Evolutionary conservation across 2,329 filamentous ascomycete species (phyloP).

Genomic region (Colletotrichum truncatum): DNA sequence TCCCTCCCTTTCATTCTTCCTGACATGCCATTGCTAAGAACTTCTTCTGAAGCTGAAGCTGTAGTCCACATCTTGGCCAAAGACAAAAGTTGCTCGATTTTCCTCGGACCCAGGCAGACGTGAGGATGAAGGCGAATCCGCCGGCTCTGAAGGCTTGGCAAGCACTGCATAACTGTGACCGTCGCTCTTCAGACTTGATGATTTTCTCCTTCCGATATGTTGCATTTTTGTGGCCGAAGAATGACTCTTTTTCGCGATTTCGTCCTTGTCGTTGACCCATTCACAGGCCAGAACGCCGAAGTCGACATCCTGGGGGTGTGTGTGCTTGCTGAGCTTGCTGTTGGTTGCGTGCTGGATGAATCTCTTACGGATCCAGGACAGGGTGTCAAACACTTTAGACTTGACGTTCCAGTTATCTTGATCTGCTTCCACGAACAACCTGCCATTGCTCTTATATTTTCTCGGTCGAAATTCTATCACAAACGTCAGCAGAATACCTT

Average conservation of each 20-base stretch:
- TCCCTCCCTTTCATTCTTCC: neutral
- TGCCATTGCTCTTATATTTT: constrained; percentile 37
- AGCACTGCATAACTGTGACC: neutral
- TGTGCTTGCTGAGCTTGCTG: constrained; percentile 42
- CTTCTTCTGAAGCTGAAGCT: neutral
- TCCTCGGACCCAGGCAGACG: neutral
- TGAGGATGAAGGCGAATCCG: neutral
- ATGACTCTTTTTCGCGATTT: neutral
- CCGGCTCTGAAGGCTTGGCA: neutral
- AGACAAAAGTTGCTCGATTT: neutral
- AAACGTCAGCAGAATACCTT: no score
- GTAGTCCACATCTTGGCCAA: neutral
- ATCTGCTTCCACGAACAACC: constrained; percentile 45
- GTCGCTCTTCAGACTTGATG: neutral
- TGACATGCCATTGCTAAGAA: neutral
- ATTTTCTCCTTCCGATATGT: constrained; percentile 4
- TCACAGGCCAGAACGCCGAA: constrained; percentile 54
- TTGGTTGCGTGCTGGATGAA: constrained; percentile 48
- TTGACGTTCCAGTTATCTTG: constrained; percentile 45
- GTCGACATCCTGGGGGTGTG: constrained; percentile 45
- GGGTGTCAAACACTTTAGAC: constrained; percentile 44
- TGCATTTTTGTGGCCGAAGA: neutral
- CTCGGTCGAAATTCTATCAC: neutral
- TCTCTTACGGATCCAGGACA: constrained; percentile 47
- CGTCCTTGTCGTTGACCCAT: constrained; percentile 36